phyloP scores from a whole-genome alignment of 768 basidiomycete species.

The Pulveroboletus ravenelii region DNA sequence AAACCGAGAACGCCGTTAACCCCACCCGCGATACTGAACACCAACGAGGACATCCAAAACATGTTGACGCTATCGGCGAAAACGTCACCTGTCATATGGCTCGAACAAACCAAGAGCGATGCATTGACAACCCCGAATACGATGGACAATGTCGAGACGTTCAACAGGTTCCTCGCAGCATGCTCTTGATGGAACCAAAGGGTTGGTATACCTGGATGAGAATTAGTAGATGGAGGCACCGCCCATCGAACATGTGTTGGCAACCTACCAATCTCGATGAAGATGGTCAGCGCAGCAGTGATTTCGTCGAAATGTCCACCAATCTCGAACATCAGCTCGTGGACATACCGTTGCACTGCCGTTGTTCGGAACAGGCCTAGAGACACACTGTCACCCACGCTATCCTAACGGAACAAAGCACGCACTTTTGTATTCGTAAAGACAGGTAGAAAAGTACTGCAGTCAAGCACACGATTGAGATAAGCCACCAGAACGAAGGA shows the following conservation, averaged over 20 bases:
- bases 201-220: conserved; percentile 41
- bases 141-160: conserved; percentile 50
- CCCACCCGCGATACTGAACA: conserved; percentile 49
- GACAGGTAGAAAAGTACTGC: conserved; percentile 48
- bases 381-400: neutral
- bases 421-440: conserved; percentile 42
- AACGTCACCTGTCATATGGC: conserved; percentile 22
- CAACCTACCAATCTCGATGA: conserved; percentile 47
- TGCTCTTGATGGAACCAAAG: conserved; percentile 52
- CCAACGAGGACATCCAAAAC: conserved; percentile 50
- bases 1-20: conserved; percentile 49
- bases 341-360: conserved; percentile 49
- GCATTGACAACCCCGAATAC: conserved; percentile 51
- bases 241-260: neutral
- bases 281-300: conserved; percentile 41
- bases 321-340: conserved; percentile 44
- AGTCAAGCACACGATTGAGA: neutral
- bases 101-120: conserved; percentile 43
- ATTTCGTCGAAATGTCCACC: conserved; percentile 49
- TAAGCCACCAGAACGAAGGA: too few species aligned
- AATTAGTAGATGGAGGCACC: neutral
- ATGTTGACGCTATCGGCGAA: conserved; percentile 41
- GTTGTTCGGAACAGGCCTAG: conserved; percentile 47
- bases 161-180: conserved; percentile 42
- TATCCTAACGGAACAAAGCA: neutral